Base-by-base conservation (phyloP, 805 yeast species). In the Saccharomycopsis lassenensis region DNA sequence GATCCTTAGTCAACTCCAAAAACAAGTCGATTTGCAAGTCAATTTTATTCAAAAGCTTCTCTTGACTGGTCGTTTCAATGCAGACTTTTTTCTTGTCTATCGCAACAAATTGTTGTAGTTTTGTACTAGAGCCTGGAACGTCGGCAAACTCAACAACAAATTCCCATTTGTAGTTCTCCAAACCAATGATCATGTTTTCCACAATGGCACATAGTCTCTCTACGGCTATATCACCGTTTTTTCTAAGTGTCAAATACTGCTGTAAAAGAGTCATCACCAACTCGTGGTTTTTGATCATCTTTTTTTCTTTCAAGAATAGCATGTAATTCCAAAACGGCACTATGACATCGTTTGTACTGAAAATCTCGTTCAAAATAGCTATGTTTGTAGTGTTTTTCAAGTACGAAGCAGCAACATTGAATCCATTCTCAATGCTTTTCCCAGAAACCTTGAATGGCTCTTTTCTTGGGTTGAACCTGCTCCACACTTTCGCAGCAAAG, bases 331-430 rank as follows among this genome's bases (percentile, higher is more conserved):
- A 73, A 11, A 46, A 58, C 16, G 45, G 58, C 31, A 39, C 48
- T 19, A 49, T 14, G 2, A 60, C 44, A 2, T 57, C 56, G 5
- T 41, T 33, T 12, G 55, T 46, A 19, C 25, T 2, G 17, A 40
- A 33, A 17, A 71, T 36, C 8, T 49, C 55, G 12, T 44, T 43
- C 6, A 67, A 38, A 11, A 71, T 48, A 3, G 57, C 62, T 1
- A 43, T 15, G n/a, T 35, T 40, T 1, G 61, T 52, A 1, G 63
- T 45, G 30, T 63, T 65, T 46, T 73, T 73, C 0, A 77, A 57
- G 7, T 83, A 47, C 0, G 89, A 74, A 1, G 79, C 53, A n/a
- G 78, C 46, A 0, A 78, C 83, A 52, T 79, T 79, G 16, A 81
- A 59, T 4, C 63, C 60, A 51, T 79, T 76, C 47, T 80, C 78